Evolutionary conservation across 768 basidiomycete genomes (phyloP), one percentile per base, ranked within the genome.

Genomic region (Suillus subalutaceus): DNA sequence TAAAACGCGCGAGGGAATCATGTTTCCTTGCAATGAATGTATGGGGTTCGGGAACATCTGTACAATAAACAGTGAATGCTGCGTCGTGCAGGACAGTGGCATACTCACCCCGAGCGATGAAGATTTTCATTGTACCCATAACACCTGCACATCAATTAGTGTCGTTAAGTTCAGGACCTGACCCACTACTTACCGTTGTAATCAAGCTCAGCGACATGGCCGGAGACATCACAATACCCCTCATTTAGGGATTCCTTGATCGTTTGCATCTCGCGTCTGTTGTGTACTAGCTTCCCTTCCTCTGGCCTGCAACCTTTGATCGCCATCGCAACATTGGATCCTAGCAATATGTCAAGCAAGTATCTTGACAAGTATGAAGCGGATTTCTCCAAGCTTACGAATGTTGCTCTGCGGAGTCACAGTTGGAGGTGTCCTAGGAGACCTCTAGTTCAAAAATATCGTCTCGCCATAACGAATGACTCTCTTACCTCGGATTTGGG

Each of bases 141-240:
- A 84, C 81, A 46, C 86, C 90, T 91, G 44, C 2, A 62, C 62
- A 60, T 35, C 57, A 56, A 67, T 63, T 66, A 35, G 67, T 32
- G 52, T 55, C 56, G 59, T 20, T 57, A 16, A 65, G 1, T 57
- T 46, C 20, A 32, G 30, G 55, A 9, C 43, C n/a, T 40, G 38
- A 12, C 55, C 18, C 13, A 16, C 41, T 50, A 70, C 84, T 56
- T 67, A 88, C 91, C 92, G n/a, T 89, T 80, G 50, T 84, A 75
- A 40, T 79, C 82, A 63, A 94, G 77, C 72, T 92, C 85, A 9
- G 85, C 86, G 20, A 81, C 81, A 53, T 84, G 80, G 1, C 90
- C 92, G 60, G 88, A 89, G 15, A 89, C 77, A 75, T 95, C 93
- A 68, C 93, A 94, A 72, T 94, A 95, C 3, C 91, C 90, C 67